Conservation (phyloP, 805 yeast species). For the Monosporozyma unispora region DNA sequence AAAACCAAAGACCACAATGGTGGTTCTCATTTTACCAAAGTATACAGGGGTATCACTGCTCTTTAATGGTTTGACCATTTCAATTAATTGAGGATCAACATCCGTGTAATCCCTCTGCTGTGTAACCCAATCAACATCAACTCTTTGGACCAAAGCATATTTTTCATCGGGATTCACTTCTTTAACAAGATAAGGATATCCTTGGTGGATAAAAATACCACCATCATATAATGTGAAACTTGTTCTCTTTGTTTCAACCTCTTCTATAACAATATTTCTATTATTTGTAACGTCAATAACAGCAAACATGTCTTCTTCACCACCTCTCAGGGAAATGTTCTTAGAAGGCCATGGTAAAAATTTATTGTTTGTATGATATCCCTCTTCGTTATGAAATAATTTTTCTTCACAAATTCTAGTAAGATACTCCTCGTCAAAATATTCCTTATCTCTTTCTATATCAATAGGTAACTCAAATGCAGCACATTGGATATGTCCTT, state of each 20-base stretch:
- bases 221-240: slow-evolving; percentile 88
- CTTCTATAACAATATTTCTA: slow-evolving; percentile 73
- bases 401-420: slow-evolving; percentile 33
- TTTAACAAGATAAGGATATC: slow-evolving; percentile 75
- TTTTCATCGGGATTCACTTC: slow-evolving; percentile 74
- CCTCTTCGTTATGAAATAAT: slow-evolving; percentile 35
- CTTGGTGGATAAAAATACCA: slow-evolving; percentile 90
- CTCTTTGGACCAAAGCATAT: slow-evolving; percentile 78
- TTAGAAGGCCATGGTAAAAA: slow-evolving; percentile 78
- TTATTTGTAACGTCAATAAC: slow-evolving; percentile 83
- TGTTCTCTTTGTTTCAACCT: slow-evolving; percentile 79
- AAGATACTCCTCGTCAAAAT: slow-evolving; percentile 36
- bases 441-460: slow-evolving; percentile 43
- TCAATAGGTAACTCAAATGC: slow-evolving; percentile 74
- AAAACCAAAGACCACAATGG: slow-evolving; percentile 81
- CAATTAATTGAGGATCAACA: slow-evolving; percentile 76
- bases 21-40: slow-evolving; percentile 65
- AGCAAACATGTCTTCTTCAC: slow-evolving; percentile 74
- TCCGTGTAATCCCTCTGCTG: slow-evolving; percentile 87
- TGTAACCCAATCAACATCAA: slow-evolving; percentile 91
- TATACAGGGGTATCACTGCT: slow-evolving; percentile 52
- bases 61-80: slow-evolving; percentile 46
- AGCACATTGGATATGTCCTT: slow-evolving; percentile 89
- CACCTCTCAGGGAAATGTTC: slow-evolving; percentile 69
- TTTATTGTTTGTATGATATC: slow-evolving; percentile 46